Base-by-base conservation (phyloP, 495 filamentous ascomycete genomes). In the Aspergillus heteromorphus region DNA sequence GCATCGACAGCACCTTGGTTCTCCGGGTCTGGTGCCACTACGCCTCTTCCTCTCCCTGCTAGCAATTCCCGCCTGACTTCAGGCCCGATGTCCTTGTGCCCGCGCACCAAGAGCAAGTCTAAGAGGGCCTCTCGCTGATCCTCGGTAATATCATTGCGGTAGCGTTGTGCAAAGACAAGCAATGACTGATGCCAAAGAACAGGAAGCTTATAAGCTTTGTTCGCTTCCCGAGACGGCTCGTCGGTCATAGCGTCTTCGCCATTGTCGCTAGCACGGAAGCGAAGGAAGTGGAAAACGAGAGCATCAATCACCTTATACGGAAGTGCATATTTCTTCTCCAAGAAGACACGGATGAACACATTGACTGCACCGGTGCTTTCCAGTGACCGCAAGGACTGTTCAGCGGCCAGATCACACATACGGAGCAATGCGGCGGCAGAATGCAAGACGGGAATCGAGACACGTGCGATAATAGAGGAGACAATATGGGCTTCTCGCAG, bases 301-400 rank as follows among this genome's bases (percentile, higher is more conserved):
- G 91, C 86, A 61, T 98, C 93, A 17, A 98, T 84, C 20, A 95
- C 92, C 69, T 95, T 91, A 74, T 87, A 96, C 27, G 93, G 93
- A 18, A 98, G 78, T 1, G 93, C 93, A 60, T 99, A 97, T 62
- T 91, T 90, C 80, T 99, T 99, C 73, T 97, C 92, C 10, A 99
- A 74, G 49, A 99, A 82, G 16, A 87, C 82, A 55, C 87, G 86
- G 67, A 99, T 95, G 73, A 97, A 92, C 40, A 92, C 85, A 68
- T 96, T 96, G 19, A 91, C 91, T 9, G 93, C 85, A 20, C 87
- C 83, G 49, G 91, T 84, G 61, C 84, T 84, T 62, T 96, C 92
- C 11, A 86, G 70, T 1, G 84, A 87, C 36, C 82, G 77, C 16
- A 82, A 81, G 17, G 87, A 89, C 65, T 93, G 88, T 60, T 93